phyloP scores from a whole-genome alignment of 495 filamentous ascomycete species.

The Tetracladium marchalianum region DNA sequence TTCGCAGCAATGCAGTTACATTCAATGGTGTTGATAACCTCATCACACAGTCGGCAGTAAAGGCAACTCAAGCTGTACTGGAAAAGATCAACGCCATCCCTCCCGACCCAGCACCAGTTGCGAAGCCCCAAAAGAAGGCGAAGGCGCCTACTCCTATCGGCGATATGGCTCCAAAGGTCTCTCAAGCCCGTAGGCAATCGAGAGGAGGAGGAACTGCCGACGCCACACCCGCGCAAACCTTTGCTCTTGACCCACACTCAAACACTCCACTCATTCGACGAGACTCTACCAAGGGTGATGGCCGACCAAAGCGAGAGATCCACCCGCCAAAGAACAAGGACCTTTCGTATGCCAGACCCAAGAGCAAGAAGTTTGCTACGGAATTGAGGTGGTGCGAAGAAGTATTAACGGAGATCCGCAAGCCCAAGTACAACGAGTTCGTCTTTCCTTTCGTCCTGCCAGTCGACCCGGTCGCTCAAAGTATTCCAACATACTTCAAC shows the following conservation, averaged over 20 bases:
- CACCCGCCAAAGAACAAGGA: slow-evolving; percentile 84
- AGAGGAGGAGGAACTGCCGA: slow-evolving; percentile 20
- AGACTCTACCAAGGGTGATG: slow-evolving; percentile 66
- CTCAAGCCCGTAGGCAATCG: slow-evolving; percentile 28
- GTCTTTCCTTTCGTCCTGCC: slow-evolving; percentile 66
- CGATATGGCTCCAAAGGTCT: slow-evolving; percentile 22
- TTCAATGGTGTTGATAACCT: slow-evolving; percentile 79
- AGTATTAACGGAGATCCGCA: slow-evolving; percentile 67
- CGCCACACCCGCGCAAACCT: slow-evolving; percentile 39
- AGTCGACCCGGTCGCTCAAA: slow-evolving; percentile 88
- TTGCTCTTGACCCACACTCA: slow-evolving; percentile 64
- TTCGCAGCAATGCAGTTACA: slow-evolving; percentile 61
- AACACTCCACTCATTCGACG: slow-evolving; percentile 89
- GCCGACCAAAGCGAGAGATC: slow-evolving; percentile 86
- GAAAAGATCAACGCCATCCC: slow-evolving; percentile 11
- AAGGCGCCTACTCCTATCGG: slow-evolving; percentile 41
- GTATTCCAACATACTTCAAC: slow-evolving; percentile 88
- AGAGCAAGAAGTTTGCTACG: slow-evolving; percentile 84
- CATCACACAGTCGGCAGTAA: slow-evolving; percentile 48
- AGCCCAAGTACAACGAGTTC: slow-evolving; percentile 54
- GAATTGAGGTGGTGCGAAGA: slow-evolving; percentile 87
- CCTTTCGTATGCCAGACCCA: slow-evolving; percentile 70
- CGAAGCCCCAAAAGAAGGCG: slow-evolving; percentile 16
- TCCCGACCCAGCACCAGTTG: neutral
- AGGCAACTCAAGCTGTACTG: slow-evolving; percentile 10